phyloP scores from a whole-genome alignment of 768 basidiomycete genomes.

The Hypholoma fasciculare region DNA sequence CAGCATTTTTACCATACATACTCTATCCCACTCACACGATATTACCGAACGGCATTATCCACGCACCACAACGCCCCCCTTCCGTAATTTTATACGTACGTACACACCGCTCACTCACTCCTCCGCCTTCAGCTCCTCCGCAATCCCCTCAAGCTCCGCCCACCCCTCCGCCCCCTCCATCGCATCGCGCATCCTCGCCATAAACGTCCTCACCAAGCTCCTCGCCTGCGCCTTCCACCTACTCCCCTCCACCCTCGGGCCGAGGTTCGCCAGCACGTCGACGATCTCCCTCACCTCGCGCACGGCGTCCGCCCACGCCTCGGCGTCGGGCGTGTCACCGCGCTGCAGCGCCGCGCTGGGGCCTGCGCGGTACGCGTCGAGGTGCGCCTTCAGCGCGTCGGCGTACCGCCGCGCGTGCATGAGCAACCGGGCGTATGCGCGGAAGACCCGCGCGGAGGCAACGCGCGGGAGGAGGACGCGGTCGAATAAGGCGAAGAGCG shows the following conservation, averaged over 20 bases:
- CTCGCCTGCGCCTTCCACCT: conserved; percentile 88
- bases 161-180: background rate
- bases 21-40: too few species aligned
- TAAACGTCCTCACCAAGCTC: conserved; percentile 86
- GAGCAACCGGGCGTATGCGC: conserved; percentile 79
- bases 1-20: too few species aligned
- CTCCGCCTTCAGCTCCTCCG: background rate
- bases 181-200: conserved; percentile 71
- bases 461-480: conserved; percentile 79
- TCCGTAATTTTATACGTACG: too few species aligned
- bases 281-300: conserved; percentile 82
- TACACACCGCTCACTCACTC: background rate
- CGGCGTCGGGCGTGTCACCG: conserved; percentile 63
- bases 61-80: too few species aligned
- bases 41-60: too few species aligned
- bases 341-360: conserved; percentile 58
- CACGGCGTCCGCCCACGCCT: conserved; percentile 74
- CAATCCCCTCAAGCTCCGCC: conserved; percentile 58
- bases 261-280: conserved; percentile 80
- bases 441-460: conserved; percentile 77
- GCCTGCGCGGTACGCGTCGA: conserved; percentile 82
- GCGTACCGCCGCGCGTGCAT: conserved; percentile 73
- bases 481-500: conserved; percentile 73
- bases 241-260: conserved; percentile 56
- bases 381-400: conserved; percentile 77